Conservation (phyloP, 495 filamentous ascomycete species). For the Apodospora peruviana region DNA sequence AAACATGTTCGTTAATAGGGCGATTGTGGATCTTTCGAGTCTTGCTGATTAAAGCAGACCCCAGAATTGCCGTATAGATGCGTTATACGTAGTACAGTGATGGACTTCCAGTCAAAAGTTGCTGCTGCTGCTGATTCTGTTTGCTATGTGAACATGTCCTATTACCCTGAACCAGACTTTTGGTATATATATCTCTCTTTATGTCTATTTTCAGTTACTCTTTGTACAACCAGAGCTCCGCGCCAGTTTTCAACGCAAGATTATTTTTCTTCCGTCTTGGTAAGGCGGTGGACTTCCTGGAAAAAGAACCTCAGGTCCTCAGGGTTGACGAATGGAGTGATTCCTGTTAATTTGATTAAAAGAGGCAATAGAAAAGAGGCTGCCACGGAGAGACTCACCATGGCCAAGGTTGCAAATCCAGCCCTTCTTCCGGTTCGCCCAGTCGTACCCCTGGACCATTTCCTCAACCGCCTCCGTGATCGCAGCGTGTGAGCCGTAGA, state of each 20-base stretch:
- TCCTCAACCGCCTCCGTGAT: constrained; percentile 74
- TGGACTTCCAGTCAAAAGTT: too few relatives aligned
- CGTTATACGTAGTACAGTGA: too few relatives aligned
- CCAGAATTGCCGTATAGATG: too few relatives aligned
- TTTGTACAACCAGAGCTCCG: too few relatives aligned
- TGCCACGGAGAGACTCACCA: constrained; percentile 48
- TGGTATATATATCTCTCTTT: too few relatives aligned
- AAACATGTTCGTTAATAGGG: too few relatives aligned
- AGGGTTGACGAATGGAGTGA: constrained; percentile 89
- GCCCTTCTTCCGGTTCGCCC: constrained; percentile 42
- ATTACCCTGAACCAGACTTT: too few relatives aligned
- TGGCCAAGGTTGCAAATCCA: constrained; percentile 89
- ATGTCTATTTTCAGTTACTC: too few relatives aligned
- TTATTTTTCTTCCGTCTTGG: constrained; percentile 25
- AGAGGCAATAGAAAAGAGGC: not conserved
- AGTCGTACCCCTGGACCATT: constrained; percentile 81
- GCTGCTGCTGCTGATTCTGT: too few relatives aligned
- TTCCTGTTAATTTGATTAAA: constrained; percentile 44
- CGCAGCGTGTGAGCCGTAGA: constrained; percentile 76
- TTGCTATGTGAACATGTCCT: too few relatives aligned
- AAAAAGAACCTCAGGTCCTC: constrained; percentile 92
- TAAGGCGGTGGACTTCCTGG: constrained; percentile 77
- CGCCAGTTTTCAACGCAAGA: too few relatives aligned
- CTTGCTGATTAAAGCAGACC: too few relatives aligned
- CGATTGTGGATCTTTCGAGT: constrained; percentile 12